A percentile compares a stretch with the other conserved stretches of the same genome.
Evolutionary conservation across 2,329 filamentous ascomycete genomes (phyloP).

Genomic region (Ascochyta clinopodiicola): DNA sequence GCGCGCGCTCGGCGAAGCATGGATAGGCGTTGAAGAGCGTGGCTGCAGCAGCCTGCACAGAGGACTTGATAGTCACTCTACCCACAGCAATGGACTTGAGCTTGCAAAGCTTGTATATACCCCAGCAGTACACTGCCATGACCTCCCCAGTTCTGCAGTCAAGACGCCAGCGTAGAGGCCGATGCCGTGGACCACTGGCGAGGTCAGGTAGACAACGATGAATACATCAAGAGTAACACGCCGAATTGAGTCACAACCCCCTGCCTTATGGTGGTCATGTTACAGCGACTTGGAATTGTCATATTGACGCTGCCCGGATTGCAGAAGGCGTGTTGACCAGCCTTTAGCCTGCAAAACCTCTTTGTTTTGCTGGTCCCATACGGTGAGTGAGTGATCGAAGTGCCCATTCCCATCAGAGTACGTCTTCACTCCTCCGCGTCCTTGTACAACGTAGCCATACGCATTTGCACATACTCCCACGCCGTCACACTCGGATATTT

Average conservation of each 20-base stretch:
- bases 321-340: not conserved
- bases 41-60: constrained; percentile 15
- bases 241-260: not conserved
- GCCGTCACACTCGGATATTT: constrained; percentile 51
- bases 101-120: constrained; percentile 15
- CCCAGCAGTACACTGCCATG: constrained; percentile 12
- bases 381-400: too few relatives aligned
- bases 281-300: not conserved
- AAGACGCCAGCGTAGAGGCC: not conserved
- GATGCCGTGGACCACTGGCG: not conserved
- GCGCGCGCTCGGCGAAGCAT: constrained; percentile 6
- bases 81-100: constrained; percentile 17
- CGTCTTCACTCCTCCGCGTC: not conserved
- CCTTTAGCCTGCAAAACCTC: too few relatives aligned
- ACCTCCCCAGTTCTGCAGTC: constrained; percentile 4
- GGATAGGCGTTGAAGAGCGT: constrained; percentile 5
- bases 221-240: not conserved
- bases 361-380: too few relatives aligned
- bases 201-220: constrained; percentile 6
- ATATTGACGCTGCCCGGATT: not conserved
- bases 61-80: constrained; percentile 14
- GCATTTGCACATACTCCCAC: constrained; percentile 41
- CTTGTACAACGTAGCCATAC: constrained; percentile 28
- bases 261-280: not conserved
- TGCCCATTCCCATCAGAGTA: too few relatives aligned